Percentiles rank a stretch among this genome's conserved stretches.
These are phyloP conservation scores for Aureobasidium sp. DNA, from an alignment of 2,329 filamentous ascomycete species.

Conservation along the genomic window DNA sequence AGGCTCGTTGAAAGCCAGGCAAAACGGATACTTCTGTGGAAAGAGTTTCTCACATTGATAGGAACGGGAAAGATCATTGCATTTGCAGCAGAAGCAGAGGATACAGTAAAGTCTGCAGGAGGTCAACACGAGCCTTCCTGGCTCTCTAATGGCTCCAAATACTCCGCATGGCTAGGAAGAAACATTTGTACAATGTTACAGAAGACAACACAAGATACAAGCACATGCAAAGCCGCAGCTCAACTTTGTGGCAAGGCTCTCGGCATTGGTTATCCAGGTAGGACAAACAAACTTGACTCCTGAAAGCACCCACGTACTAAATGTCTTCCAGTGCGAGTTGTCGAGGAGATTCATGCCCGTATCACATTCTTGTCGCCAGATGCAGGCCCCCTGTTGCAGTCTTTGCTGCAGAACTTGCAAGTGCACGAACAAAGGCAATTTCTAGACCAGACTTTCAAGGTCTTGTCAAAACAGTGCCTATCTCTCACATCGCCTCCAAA, in stretches of 20 bases:
- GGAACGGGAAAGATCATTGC: constrained; percentile 53
- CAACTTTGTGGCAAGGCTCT: constrained; percentile 51
- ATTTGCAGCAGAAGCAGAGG: constrained; percentile 50
- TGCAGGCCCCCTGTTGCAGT: background rate
- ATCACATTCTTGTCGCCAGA: background rate
- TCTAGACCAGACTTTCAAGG: constrained; percentile 27
- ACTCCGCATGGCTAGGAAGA: constrained; percentile 61
- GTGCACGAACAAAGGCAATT: constrained; percentile 41
- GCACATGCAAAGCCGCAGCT: constrained; percentile 27
- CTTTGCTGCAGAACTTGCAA: constrained; percentile 35
- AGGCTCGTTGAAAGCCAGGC: constrained; percentile 30
- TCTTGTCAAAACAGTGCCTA: constrained; percentile 17
- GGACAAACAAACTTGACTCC: constrained; percentile 1
- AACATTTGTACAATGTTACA: constrained; percentile 49
- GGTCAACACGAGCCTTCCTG: constrained; percentile 36
- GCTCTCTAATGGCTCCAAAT: constrained; percentile 56
- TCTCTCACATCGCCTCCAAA: background rate
- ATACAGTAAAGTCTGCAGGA: constrained; percentile 31
- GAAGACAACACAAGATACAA: constrained; percentile 24
- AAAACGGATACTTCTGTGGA: constrained; percentile 51
- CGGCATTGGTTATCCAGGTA: constrained; percentile 65
- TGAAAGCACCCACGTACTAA: background rate
- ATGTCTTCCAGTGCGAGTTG: background rate
- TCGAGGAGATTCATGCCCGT: constrained; percentile 8
- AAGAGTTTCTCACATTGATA: constrained; percentile 50